These are phyloP conservation scores for Sugiyamaella novakii DNA, from an alignment of 1,139 yeast species.

Conservation along the genomic window DNA sequence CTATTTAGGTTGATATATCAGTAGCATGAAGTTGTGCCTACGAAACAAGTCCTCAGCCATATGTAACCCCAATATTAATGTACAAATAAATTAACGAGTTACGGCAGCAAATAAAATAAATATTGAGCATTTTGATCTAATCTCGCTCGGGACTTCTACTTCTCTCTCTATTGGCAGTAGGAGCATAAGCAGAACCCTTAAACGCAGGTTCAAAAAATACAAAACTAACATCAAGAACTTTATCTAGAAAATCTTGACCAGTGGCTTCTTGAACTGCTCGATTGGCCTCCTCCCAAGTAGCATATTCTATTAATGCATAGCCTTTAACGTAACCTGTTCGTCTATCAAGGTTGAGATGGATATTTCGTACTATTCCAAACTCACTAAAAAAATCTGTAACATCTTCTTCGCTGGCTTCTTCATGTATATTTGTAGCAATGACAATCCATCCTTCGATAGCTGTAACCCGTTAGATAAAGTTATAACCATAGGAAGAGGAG, in stretches of 20 bases:
- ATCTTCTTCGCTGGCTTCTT: constrained; percentile 52
- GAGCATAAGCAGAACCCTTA: constrained; percentile 5
- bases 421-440: constrained; percentile 47
- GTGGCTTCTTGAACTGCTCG: constrained; percentile 41
- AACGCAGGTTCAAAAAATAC: constrained; percentile 37
- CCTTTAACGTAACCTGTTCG: constrained; percentile 51
- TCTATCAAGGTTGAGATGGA: constrained; percentile 49
- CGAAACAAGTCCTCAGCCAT: no score
- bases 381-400: constrained; percentile 48
- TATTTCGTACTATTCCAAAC: constrained; percentile 44
- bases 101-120: no score
- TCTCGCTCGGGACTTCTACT: constrained; percentile 12
- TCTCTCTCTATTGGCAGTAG: background rate
- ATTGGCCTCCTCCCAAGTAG: constrained; percentile 41
- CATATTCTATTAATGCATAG: constrained; percentile 48
- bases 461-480: background rate
- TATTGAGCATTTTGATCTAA: background rate
- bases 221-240: constrained; percentile 42
- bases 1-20: no score
- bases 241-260: constrained; percentile 43
- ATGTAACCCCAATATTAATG: no score
- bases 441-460: constrained; percentile 50
- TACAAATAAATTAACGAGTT: no score
- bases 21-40: no score
- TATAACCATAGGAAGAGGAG: background rate